Evolutionary conservation across 2,329 filamentous ascomycete genomes (phyloP).

Genomic region (Rhynchosporium agropyri): DNA sequence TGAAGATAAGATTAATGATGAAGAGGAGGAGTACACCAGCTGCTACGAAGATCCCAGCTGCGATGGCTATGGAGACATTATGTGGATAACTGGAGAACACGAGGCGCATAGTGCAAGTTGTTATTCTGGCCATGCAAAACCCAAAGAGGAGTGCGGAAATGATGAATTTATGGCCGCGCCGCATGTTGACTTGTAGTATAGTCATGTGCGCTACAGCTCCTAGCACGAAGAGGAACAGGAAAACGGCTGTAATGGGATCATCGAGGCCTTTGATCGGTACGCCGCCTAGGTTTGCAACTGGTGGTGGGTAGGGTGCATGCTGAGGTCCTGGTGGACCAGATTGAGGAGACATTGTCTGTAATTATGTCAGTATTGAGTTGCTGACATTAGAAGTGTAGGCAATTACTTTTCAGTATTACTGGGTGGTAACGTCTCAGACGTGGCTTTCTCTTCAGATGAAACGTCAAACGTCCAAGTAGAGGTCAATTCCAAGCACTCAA

Average conservation of each 20-base stretch:
- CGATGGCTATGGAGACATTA: conserved; percentile 34
- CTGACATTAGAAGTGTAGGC: not conserved
- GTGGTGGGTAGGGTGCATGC: conserved; percentile 40
- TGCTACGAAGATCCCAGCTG: conserved; percentile 35
- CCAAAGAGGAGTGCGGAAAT: conserved; percentile 60
- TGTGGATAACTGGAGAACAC: conserved; percentile 59
- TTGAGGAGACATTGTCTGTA: conserved; percentile 3
- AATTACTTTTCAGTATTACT: not conserved
- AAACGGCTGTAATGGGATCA: conserved; percentile 64
- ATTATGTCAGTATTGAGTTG: not conserved
- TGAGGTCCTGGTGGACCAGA: not conserved
- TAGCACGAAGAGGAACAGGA: conserved; percentile 59
- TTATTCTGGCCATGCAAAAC: conserved; percentile 51
- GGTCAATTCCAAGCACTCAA: not conserved
- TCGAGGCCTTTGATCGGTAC: conserved; percentile 61
- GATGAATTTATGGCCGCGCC: conserved; percentile 58
- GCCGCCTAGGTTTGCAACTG: conserved; percentile 57
- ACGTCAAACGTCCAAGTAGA: not conserved
- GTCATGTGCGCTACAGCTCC: conserved; percentile 61
- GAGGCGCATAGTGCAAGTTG: conserved; percentile 49
- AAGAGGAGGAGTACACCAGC: conserved; percentile 68
- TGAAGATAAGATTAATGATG: conserved; percentile 75
- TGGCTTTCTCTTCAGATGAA: not conserved
- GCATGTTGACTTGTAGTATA: conserved; percentile 56
- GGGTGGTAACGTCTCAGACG: not conserved